A percentile compares a stretch with the other conserved stretches of the same genome.
phyloP scores from a whole-genome alignment of 1,284 basidiomycete genomes.

The Marasmius fiardii region DNA sequence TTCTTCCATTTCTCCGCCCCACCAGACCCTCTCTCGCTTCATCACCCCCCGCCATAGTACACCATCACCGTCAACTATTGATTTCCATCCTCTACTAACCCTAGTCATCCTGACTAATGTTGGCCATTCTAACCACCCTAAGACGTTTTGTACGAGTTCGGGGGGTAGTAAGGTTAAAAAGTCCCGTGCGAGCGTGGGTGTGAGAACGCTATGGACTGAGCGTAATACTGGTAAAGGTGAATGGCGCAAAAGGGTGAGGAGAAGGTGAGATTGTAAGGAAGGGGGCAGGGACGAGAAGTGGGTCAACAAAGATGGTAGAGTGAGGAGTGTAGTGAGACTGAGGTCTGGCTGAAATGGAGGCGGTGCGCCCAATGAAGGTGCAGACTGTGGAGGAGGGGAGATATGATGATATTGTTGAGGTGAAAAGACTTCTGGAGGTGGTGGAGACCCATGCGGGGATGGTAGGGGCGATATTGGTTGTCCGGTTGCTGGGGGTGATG shows the following conservation, averaged over 20 bases:
- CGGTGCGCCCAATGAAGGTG: slow-evolving; percentile 36
- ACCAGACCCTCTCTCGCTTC: slow-evolving; percentile 78
- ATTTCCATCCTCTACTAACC: slow-evolving; percentile 79
- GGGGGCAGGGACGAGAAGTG: slow-evolving; percentile 74
- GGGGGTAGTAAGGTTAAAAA: slow-evolving; percentile 84
- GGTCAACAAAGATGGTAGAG: slow-evolving; percentile 71
- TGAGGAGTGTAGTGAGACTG: slow-evolving; percentile 72
- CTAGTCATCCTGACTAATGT: slow-evolving; percentile 77
- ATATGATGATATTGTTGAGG: slow-evolving; percentile 49
- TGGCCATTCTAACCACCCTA: slow-evolving; percentile 74
- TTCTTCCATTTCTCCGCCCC: slow-evolving; percentile 73
- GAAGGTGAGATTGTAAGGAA: slow-evolving; percentile 78
- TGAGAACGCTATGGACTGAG: slow-evolving; percentile 78
- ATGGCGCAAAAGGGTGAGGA: slow-evolving; percentile 80
- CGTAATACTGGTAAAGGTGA: slow-evolving; percentile 82
- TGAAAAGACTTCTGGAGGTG: slow-evolving; percentile 60
- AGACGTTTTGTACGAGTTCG: slow-evolving; percentile 78
- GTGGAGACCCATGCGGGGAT: slow-evolving; percentile 78
- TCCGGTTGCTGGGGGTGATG: slow-evolving; percentile 57
- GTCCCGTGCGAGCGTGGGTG: slow-evolving; percentile 82
- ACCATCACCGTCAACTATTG: slow-evolving; percentile 81
- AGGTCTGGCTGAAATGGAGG: slow-evolving; percentile 77
- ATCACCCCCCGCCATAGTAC: slow-evolving; percentile 83
- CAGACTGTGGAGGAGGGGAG: slow-evolving; percentile 49
- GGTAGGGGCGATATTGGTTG: slow-evolving; percentile 80